These are phyloP conservation scores for Dictyostelium capitatum DNA, from an alignment of 78 protist genomes.

Conservation along the genomic window DNA sequence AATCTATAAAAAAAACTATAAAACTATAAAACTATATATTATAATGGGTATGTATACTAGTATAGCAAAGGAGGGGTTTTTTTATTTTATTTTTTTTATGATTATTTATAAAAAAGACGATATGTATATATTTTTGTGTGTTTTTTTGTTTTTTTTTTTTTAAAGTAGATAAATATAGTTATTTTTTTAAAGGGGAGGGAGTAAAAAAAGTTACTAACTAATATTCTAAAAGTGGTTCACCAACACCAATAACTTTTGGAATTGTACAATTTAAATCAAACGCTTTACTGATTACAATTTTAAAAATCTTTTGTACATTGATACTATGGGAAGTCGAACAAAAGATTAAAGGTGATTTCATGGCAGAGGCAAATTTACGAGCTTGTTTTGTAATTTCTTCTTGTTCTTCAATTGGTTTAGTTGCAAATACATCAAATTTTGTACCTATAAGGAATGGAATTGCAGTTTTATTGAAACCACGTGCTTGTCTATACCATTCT, in stretches of 20 bases:
- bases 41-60: neutral
- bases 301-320: slow-evolving; percentile 95
- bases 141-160: neutral
- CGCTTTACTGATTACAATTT: slow-evolving; percentile 92
- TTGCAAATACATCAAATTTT: slow-evolving; percentile 94
- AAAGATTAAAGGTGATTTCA: slow-evolving; percentile 97
- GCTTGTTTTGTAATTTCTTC: slow-evolving; percentile 95
- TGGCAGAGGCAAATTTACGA: slow-evolving; percentile 95
- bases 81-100: neutral
- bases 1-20: neutral
- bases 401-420: slow-evolving; percentile 91
- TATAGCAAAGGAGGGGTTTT: neutral
- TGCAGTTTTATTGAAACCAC: slow-evolving; percentile 96
- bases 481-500: slow-evolving; percentile 98
- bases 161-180: neutral
- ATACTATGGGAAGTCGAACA: slow-evolving; percentile 92
- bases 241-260: slow-evolving; percentile 80
- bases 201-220: too few relatives aligned
- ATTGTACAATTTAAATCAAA: slow-evolving; percentile 92
- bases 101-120: neutral
- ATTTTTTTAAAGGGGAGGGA: too few relatives aligned
- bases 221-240: slow-evolving; percentile 95
- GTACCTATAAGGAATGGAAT: slow-evolving; percentile 97
- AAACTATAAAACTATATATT: neutral
- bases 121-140: neutral